A percentile compares a stretch with the other conserved stretches of the same genome.
Conservation (phyloP, 257 asterid genomes). For the Agastache rugosa region DNA sequence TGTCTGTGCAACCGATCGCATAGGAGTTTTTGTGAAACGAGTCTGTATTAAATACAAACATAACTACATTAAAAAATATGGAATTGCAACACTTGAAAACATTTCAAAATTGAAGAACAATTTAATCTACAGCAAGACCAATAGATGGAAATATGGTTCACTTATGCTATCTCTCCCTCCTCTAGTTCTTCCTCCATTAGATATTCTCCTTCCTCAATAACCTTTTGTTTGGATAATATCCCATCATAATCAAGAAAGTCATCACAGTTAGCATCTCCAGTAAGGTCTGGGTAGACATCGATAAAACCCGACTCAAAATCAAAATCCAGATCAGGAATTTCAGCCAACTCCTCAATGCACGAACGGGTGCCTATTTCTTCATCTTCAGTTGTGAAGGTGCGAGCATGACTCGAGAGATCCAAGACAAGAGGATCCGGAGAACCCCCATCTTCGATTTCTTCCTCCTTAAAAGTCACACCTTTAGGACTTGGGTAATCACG, state of each 20-base stretch:
- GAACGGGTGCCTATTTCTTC: neutral
- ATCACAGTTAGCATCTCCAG: slow-evolving; percentile 40
- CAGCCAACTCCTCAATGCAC: slow-evolving; percentile 48
- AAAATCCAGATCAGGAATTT: slow-evolving; percentile 49
- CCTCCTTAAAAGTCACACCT: slow-evolving; percentile 75
- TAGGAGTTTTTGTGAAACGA: no score
- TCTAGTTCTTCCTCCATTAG: slow-evolving; percentile 66
- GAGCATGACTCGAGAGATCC: slow-evolving; percentile 44
- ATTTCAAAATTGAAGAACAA: no score
- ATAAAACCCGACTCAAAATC: slow-evolving; percentile 50
- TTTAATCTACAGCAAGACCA: no score
- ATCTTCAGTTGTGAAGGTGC: slow-evolving; percentile 24
- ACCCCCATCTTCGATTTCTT: slow-evolving; percentile 62
- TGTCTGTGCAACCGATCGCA: no score
- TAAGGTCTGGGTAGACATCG: slow-evolving; percentile 44
- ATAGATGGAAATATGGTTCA: neutral
- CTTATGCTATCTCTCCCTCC: slow-evolving; percentile 79
- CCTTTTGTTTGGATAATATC: slow-evolving; percentile 34
- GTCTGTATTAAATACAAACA: no score
- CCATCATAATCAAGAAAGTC: slow-evolving; percentile 51
- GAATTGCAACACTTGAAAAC: no score
- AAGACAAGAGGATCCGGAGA: slow-evolving; percentile 51
- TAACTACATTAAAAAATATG: no score
- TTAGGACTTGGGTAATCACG: slow-evolving; percentile 45
- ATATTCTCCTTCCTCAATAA: slow-evolving; percentile 30